phyloP scores from a whole-genome alignment of 2,329 filamentous ascomycete species.

The Sphaerulina populicola region DNA sequence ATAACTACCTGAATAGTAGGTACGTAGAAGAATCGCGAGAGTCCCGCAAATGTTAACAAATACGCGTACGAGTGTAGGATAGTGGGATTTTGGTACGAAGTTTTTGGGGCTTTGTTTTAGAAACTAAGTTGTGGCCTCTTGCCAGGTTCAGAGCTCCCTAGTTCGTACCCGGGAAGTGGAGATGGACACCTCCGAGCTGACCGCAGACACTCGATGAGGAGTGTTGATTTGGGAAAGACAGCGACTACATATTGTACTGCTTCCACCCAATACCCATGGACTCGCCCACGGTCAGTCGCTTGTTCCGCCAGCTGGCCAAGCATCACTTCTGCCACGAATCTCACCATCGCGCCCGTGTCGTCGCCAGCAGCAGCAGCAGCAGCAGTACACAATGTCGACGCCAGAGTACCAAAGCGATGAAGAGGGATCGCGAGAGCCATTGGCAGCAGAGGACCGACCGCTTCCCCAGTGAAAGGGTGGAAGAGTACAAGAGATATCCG shows the following conservation, averaged over 20 bases:
- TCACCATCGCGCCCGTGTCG: conserved; percentile 37
- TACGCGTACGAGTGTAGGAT: too few relatives aligned
- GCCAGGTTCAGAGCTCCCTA: too few relatives aligned
- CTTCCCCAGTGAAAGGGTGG: conserved; percentile 65
- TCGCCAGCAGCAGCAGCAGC: background rate
- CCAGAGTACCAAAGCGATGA: conserved; percentile 17
- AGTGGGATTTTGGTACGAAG: too few relatives aligned
- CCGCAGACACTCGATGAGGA: background rate
- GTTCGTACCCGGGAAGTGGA: too few relatives aligned
- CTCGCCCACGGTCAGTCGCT: conserved; percentile 64
- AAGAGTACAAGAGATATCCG: conserved; percentile 75
- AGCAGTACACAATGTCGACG: conserved; percentile 9
- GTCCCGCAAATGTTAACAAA: too few relatives aligned
- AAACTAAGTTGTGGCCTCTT: too few relatives aligned
- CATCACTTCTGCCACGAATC: conserved; percentile 46
- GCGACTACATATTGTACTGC: background rate
- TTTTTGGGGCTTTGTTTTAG: too few relatives aligned
- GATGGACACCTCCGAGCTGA: background rate
- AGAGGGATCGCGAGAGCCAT: conserved; percentile 52
- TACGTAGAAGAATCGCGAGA: too few relatives aligned
- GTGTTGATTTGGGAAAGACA: background rate
- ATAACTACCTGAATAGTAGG: too few relatives aligned
- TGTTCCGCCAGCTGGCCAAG: conserved; percentile 79
- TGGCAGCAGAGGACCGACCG: conserved; percentile 81
- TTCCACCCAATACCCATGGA: conserved; percentile 65